Conservation (phyloP, 345 rosid genomes). For the Citrus medica region DNA sequence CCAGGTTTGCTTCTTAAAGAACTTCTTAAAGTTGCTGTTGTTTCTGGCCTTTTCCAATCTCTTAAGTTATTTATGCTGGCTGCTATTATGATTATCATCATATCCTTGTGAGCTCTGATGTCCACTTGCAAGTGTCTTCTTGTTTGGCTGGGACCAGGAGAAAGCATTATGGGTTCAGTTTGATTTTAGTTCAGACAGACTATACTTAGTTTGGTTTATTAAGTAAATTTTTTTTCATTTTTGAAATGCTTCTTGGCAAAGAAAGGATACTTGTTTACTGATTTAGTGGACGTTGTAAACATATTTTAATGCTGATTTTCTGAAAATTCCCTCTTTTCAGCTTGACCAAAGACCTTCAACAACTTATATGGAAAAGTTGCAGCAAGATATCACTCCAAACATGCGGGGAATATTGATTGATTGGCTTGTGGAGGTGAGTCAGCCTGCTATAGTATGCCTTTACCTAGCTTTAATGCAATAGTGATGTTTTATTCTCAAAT, state of each 20-base stretch:
- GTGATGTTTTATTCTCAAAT: not conserved
- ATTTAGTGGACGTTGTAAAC: not conserved
- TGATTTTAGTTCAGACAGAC: not conserved
- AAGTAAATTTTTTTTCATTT: not conserved
- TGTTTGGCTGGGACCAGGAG: not conserved
- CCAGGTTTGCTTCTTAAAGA: constrained; percentile 4
- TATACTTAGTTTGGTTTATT: not conserved
- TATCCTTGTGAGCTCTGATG: not conserved
- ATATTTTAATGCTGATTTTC: constrained; percentile 12
- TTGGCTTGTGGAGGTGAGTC: constrained; percentile 89
- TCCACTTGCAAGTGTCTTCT: not conserved
- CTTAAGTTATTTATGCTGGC: not conserved
- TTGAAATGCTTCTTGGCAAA: not conserved
- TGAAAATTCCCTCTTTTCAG: constrained; percentile 36
- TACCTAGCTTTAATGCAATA: not conserved
- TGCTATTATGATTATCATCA: not conserved
- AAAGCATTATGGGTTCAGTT: not conserved
- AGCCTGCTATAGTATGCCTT: not conserved
- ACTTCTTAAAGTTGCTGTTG: not conserved
- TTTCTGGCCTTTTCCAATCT: not conserved
- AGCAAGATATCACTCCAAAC: constrained; percentile 62
- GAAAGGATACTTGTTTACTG: not conserved
- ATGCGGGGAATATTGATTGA: constrained; percentile 87
- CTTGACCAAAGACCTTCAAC: constrained; percentile 71
- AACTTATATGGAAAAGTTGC: constrained; percentile 70